phyloP scores from a whole-genome alignment of 2,329 filamentous ascomycete species.

The Lojkania enalia region DNA sequence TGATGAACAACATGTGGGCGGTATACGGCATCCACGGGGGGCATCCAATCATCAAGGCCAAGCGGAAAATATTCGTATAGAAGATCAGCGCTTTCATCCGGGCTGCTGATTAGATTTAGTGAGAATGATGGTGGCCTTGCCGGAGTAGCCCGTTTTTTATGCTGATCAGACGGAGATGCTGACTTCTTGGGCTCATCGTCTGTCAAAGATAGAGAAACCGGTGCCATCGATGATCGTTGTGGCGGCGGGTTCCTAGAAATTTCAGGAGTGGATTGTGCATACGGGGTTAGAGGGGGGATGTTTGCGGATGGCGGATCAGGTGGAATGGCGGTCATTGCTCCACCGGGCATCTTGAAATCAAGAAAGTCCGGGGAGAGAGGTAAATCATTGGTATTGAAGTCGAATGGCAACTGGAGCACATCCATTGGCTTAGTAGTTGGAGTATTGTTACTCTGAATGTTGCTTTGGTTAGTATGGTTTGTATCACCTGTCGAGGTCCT shows the following conservation, averaged over 20 bases:
- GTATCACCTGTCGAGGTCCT: constrained; percentile 44
- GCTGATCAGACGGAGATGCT: constrained; percentile 38
- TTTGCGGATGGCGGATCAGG: constrained; percentile 43
- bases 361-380: constrained; percentile 48
- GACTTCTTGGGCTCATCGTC: constrained; percentile 57
- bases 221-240: constrained; percentile 48
- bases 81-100: constrained; percentile 76
- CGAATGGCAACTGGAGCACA: constrained; percentile 46
- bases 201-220: constrained; percentile 59
- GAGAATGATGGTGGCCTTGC: constrained; percentile 51
- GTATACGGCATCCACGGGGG: constrained; percentile 86
- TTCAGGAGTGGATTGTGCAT: constrained; percentile 59
- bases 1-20: constrained; percentile 93
- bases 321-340: constrained; percentile 50
- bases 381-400: constrained; percentile 47
- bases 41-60: constrained; percentile 89
- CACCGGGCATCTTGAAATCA: constrained; percentile 49
- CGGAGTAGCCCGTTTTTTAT: constrained; percentile 42
- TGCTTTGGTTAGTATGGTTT: constrained; percentile 31
- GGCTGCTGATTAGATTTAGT: constrained; percentile 59
- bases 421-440: constrained; percentile 38
- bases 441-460: constrained; percentile 26
- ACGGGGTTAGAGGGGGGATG: constrained; percentile 43
- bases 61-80: constrained; percentile 95
- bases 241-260: constrained; percentile 48